A percentile compares a stretch with the other conserved stretches of the same genome.
phyloP scores from a whole-genome alignment of 192 early-diverging fungal species.

The Backusella parvicylindrica region DNA sequence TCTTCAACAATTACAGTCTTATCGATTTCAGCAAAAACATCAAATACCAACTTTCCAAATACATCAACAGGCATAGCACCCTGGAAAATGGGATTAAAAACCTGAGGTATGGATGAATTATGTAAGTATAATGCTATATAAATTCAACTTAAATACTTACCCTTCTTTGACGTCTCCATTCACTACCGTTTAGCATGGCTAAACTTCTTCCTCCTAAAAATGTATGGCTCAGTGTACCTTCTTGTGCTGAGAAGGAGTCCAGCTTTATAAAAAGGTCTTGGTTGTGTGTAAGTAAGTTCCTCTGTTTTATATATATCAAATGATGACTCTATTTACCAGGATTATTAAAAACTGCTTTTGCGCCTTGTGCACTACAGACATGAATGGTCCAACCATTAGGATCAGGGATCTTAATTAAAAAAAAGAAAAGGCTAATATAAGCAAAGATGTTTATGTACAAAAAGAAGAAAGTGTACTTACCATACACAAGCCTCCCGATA shows the following conservation, averaged over 20 bases:
- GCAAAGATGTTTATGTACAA: neutral
- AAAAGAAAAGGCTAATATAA: neutral
- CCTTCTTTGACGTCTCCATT: neutral
- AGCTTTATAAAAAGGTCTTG: neutral
- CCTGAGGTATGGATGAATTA: neutral
- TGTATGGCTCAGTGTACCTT: neutral
- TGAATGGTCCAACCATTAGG: neutral
- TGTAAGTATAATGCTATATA: neutral
- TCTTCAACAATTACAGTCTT: neutral
- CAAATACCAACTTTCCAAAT: neutral
- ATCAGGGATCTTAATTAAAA: neutral
- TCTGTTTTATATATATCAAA: neutral
- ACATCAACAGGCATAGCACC: neutral
- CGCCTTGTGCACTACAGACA: neutral
- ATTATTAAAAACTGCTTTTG: neutral
- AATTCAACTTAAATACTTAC: neutral
- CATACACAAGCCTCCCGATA: neutral
- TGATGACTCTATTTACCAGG: neutral
- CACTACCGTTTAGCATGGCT: neutral
- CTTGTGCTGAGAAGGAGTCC: neutral
- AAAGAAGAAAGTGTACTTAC: neutral
- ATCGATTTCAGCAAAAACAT: neutral
- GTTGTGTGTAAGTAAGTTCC: neutral
- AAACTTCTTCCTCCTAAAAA: slow-evolving; percentile 1
- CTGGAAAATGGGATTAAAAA: neutral